Base-by-base conservation (phyloP, 2,329 filamentous ascomycete species). In the Colletotrichum cordylinicola region DNA sequence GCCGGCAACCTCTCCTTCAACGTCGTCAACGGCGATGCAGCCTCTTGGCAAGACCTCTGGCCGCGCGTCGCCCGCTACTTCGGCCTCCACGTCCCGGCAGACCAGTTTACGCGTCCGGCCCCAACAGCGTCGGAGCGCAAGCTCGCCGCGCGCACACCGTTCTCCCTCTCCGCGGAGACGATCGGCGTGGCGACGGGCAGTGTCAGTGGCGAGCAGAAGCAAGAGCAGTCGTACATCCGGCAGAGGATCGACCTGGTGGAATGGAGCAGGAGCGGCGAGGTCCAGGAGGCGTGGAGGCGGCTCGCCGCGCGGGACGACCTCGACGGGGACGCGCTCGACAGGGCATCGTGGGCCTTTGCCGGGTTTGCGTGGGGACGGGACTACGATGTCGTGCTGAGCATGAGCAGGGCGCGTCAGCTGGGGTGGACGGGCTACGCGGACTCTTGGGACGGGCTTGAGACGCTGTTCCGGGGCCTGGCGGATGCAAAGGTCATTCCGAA, bases 361-460 rank as follows among this genome's bases (percentile, higher is more conserved):
- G 83, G 83, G n/a, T 87, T 86, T 77, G 81, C 86, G n/a, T 80
- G 88, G 48, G 85, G 86, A 6, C 79, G 85, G 48, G 82, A 84
- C 56, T 88, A 83, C 72, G 82, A 85, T 78, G 62, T 85, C 8
- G 83, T 87, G 2, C 78, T 84, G 56, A 85, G 82, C 67, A 86
- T 87, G 83, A 85, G 82, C 70, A 88, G 88, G 79, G 86, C 86
- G n/a, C 82, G 86, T 66, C 83, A 84, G 77, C 79, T 81, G 65
- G 86, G 85, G 1, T 88, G 85, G 83, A 84, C 80, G 4, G 85
- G 85, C 27, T 87, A 67, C 70, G 78, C 78, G 18, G n/a, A 39
- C 66, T 71, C 65, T 31, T n/a, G 65, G 65, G n/a, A 67, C 9
- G 33, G 58, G 29, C 24, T 58, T 9, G 76, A 62, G 80, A 84